These are phyloP conservation scores for Huntiella abstrusa DNA, from an alignment of 2,329 filamentous ascomycete genomes.

Conservation along the genomic window DNA sequence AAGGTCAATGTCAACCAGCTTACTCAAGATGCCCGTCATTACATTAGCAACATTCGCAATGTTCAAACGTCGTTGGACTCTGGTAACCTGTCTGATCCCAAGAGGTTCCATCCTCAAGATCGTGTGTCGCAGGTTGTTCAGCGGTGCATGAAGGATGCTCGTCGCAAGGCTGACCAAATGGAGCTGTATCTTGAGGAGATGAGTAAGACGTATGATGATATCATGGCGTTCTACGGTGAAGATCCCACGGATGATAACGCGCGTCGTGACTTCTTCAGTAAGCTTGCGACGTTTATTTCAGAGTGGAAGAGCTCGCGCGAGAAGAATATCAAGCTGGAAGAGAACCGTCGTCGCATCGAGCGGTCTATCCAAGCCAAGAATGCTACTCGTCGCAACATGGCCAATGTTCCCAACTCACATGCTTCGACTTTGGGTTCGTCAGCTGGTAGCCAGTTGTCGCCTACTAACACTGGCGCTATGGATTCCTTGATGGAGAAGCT, in stretches of 20 bases:
- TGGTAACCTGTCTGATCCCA: constrained; percentile 86
- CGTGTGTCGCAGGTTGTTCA: constrained; percentile 83
- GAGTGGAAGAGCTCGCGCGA: constrained; percentile 95
- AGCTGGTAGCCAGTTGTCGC: constrained; percentile 34
- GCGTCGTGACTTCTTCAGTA: constrained; percentile 86
- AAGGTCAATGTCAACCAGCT: constrained; percentile 94
- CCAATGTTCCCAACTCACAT: constrained; percentile 13
- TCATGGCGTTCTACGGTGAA: constrained; percentile 59
- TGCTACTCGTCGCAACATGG: constrained; percentile 41
- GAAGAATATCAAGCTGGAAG: constrained; percentile 75
- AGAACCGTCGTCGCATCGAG: constrained; percentile 68
- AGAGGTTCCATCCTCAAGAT: constrained; percentile 95
- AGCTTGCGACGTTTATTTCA: constrained; percentile 71
- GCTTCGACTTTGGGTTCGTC: constrained; percentile 22
- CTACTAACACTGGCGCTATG: constrained; percentile 75
- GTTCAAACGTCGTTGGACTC: constrained; percentile 81
- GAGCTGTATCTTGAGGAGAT: constrained; percentile 86
- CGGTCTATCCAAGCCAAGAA: constrained; percentile 83
- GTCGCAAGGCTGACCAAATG: constrained; percentile 91
- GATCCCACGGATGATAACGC: constrained; percentile 81
- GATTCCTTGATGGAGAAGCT: constrained; percentile 89
- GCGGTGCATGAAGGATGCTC: constrained; percentile 86
- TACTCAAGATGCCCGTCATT: constrained; percentile 68
- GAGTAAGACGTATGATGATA: constrained; percentile 32
- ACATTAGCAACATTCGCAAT: constrained; percentile 88